Evolutionary conservation across 768 basidiomycete genomes (phyloP), one percentile per base, ranked within the genome.

Genomic region (Auricularia heimuer): DNA sequence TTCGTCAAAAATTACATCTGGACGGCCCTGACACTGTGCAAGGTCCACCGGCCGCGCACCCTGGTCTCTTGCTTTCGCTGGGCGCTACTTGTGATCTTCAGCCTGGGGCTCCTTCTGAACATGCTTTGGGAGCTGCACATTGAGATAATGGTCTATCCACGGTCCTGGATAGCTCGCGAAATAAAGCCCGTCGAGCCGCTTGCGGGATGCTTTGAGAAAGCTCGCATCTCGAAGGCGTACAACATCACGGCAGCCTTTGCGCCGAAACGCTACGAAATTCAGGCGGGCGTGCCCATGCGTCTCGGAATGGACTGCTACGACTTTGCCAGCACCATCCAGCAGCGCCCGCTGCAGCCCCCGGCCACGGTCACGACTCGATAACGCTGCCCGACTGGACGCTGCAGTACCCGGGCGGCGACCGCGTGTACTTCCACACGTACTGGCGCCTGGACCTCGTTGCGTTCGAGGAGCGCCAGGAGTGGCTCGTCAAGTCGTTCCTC

Each of bases 401-500:
- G 21, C 47, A 51, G 47, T 63, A n/a, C 47, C 37, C 33, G 29
- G 24, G 81, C 14, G 24, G 81, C 14, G 77, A 80, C 21, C 82
- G 84, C 21, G 82, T 83, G 12, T 83, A 85, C 63, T 96, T 85
- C 72, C 96, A 98, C 75, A 89, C 93, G 1, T 98, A 98, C 74
- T 98, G 96, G 96, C 82, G 96, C 14, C 84, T 83, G 65, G 95
- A 98, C 77, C 84, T 98, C 47, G 86, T 86, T 0, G 79, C 87
- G 1, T 94, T 98, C 69, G 86, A 81, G 2, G 80, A 83, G 64
- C 82, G 95, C 33, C 94, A 98, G 71, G 90, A 93, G 72, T 87
- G 86, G 78, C 91, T 96, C 81, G 82, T 98, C 73, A 89, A 92
- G 71, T 92, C 92, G 2, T 95, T 95, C 74, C 92, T 98, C 67